Evolutionary conservation across 257 asterid genomes (phyloP).

Genomic region (Rehmannia glutinosa): DNA sequence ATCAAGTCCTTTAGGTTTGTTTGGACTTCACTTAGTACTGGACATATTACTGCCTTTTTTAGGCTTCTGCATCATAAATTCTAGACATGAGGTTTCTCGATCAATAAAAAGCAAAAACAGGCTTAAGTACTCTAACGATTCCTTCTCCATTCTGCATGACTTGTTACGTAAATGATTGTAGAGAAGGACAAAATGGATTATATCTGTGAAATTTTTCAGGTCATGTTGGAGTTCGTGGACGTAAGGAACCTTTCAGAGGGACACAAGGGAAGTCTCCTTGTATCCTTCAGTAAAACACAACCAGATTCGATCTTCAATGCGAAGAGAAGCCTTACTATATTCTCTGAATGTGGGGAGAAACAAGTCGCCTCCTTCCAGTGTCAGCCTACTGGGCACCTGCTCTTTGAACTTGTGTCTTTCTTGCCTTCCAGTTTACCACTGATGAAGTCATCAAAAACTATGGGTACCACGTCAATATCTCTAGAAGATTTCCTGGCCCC

Average conservation of each 20-base stretch:
- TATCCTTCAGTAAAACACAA: slow-evolving; percentile 64
- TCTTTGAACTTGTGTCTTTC: slow-evolving; percentile 55
- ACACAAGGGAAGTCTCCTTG: slow-evolving; percentile 52
- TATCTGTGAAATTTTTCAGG: slow-evolving; percentile 39
- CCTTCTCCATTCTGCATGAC: slow-evolving; percentile 4
- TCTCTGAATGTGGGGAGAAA: slow-evolving; percentile 70
- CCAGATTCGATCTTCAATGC: slow-evolving; percentile 76
- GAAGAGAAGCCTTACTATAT: slow-evolving; percentile 68
- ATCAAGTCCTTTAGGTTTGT: too few species aligned
- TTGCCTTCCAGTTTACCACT: slow-evolving; percentile 34
- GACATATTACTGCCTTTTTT: too few species aligned
- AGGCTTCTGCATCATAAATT: too few species aligned
- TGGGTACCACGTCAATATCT: slow-evolving; percentile 59
- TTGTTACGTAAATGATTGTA: neutral
- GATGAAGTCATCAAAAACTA: slow-evolving; percentile 38
- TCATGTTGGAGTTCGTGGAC: slow-evolving; percentile 83
- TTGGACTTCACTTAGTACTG: too few species aligned
- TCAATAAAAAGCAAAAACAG: too few species aligned
- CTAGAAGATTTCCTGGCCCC: slow-evolving; percentile 51
- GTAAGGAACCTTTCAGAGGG: slow-evolving; percentile 66
- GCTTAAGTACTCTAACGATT: too few species aligned
- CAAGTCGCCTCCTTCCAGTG: slow-evolving; percentile 86
- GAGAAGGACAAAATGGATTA: slow-evolving; percentile 4
- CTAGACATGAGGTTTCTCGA: too few species aligned
- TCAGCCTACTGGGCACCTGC: slow-evolving; percentile 62